A percentile compares a stretch with the other conserved stretches of the same genome.
phyloP scores from a whole-genome alignment of 2,329 filamentous ascomycete species.

The Monilinia aucupariae region DNA sequence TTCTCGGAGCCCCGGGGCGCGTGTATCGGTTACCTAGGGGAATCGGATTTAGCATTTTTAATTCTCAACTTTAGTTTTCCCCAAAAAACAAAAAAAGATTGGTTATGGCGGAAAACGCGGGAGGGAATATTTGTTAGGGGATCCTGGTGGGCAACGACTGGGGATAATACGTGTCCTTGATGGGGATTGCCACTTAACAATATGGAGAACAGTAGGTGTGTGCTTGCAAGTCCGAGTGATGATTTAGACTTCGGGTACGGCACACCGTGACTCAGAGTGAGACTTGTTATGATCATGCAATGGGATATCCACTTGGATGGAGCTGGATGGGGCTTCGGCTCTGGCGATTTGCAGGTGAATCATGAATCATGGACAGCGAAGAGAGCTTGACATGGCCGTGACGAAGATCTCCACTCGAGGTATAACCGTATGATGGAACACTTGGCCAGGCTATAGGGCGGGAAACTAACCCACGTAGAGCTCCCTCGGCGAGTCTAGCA shows the following conservation, averaged over 20 bases:
- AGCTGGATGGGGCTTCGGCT: slow-evolving; percentile 2
- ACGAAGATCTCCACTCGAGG: not conserved
- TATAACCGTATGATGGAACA: slow-evolving; percentile 10
- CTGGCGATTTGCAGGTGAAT: slow-evolving; percentile 1
- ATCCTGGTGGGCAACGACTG: not conserved
- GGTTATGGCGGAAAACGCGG: not conserved
- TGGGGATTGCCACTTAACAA: not conserved
- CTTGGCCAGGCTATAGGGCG: slow-evolving; percentile 5
- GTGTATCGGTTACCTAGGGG: slow-evolving; percentile 68
- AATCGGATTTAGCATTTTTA: no score
- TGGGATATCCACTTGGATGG: slow-evolving; percentile 6
- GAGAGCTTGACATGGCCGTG: slow-evolving; percentile 9
- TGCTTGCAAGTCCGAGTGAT: slow-evolving; percentile 7
- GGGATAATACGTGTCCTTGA: slow-evolving; percentile 12
- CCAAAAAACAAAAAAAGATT: not conserved
- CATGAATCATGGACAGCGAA: slow-evolving; percentile 16
- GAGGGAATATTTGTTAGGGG: not conserved
- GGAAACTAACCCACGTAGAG: slow-evolving; percentile 7
- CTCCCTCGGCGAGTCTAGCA: not conserved
- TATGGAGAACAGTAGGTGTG: slow-evolving; percentile 13
- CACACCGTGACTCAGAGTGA: slow-evolving; percentile 11
- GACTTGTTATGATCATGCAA: slow-evolving; percentile 9
- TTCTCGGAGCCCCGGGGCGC: slow-evolving; percentile 66
- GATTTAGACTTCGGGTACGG: slow-evolving; percentile 3
- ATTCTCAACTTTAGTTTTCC: no score